Base-by-base conservation (phyloP, 208 protist genomes). In the Naegleria fowleri region DNA sequence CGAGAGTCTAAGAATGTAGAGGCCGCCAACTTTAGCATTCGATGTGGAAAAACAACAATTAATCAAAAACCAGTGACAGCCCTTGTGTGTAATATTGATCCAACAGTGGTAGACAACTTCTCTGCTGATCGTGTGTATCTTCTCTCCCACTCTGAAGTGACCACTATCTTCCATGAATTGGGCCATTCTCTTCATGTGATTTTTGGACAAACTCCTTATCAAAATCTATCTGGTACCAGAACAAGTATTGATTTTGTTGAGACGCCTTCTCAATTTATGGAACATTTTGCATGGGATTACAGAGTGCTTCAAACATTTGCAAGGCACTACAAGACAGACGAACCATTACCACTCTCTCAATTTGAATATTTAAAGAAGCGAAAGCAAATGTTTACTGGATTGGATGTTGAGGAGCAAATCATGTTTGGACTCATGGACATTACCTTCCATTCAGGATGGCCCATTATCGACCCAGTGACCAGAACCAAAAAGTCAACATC, bases 131-230 rank as follows among this genome's bases (percentile, higher is more conserved):
- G 15, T 43, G 79, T 85, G 5, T 39, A 95, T 0, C 93, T 97
- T 13, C 95, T 98, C 93, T 93, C 95, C 58, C 95, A 95, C 52
- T 93, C 93, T 91, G 96, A 98, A 93, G 96, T 98, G 13, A 96
- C 94, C 29, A 98, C 97, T 4, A 91, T 97, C 11, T 98, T 98
- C 90, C 97, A 98, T 93, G 97, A 98, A 92, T 97, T 98, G 88
- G 97, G 97, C 25, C 97, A 98, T 91, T 95, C 96, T 15, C 95
- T 98, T 95, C 96, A 98, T 93, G 97, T 96, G 59, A 97, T 98
- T 89, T 97, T 98, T 95, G 96, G 95, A 22, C 96, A 97, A 93
- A 98, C 96, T 5, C 93, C 94, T 43, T 96, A 97, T 86, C 97
- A 98, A 92, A 97, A 97, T 94, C 92, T 98, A 43, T 95, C 97